Conservation (phyloP, 225 moss, liverwort and hornwort species). For the Takakia lepidozioides region DNA sequence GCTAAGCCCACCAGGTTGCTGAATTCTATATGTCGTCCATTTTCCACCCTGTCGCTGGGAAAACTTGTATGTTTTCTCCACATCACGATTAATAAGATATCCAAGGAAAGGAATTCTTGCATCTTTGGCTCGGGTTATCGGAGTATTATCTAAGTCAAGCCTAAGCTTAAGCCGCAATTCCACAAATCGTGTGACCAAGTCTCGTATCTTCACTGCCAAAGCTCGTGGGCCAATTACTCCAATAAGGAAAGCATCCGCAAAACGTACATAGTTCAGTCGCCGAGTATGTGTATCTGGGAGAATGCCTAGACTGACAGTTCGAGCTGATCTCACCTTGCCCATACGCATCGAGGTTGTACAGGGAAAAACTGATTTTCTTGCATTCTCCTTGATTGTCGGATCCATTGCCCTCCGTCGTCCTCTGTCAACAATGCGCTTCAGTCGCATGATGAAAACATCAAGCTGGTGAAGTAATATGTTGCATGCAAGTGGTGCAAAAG, state of each 20-base stretch:
- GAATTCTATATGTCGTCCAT: conserved; percentile 44
- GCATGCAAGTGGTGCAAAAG: conserved; percentile 51
- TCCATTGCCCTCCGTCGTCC: conserved; percentile 31
- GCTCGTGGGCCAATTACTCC: conserved; percentile 58
- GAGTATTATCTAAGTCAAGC: conserved; percentile 12
- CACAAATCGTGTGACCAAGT: conserved; percentile 19
- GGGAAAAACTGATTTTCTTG: no score
- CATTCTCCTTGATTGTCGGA: conserved; percentile 26
- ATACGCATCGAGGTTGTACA: no score
- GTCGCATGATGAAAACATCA: conserved; percentile 37
- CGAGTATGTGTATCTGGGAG: conserved; percentile 45
- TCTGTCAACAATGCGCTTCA: conserved; percentile 51
- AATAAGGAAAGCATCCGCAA: conserved; percentile 51
- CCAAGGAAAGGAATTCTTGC: conserved; percentile 49
- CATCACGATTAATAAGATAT: conserved; percentile 51
- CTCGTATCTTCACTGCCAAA: conserved; percentile 41
- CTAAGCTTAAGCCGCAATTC: conserved; percentile 29
- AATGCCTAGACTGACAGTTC: conserved; percentile 34
- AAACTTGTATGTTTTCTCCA: conserved; percentile 38
- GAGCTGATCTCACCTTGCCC: no score
- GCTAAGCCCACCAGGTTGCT: conserved; percentile 36
- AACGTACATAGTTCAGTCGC: conserved; percentile 41
- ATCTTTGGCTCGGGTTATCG: conserved; percentile 42
- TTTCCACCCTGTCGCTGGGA: conserved; percentile 37
- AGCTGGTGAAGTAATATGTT: conserved; percentile 40